Percentiles rank a stretch among this genome's conserved stretches.
phyloP scores from a whole-genome alignment of 768 basidiomycete genomes.

The Leucocoprinus leucothites region DNA sequence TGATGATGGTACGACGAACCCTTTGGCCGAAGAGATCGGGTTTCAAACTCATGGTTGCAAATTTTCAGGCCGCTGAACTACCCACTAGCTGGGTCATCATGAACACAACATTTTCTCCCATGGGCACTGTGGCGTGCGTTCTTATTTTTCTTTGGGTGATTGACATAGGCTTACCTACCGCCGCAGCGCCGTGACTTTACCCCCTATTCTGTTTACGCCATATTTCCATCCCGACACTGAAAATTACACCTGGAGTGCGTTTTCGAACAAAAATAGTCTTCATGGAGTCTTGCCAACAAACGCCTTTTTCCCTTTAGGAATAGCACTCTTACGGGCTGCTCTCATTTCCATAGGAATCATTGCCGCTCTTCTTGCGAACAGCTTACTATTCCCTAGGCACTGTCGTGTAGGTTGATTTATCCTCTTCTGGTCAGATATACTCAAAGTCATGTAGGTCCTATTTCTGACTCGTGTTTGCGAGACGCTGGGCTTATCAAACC shows the following conservation, averaged over 20 bases:
- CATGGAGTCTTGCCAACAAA: background rate
- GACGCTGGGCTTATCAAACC: constrained; percentile 34
- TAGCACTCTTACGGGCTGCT: constrained; percentile 34
- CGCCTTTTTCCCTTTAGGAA: constrained; percentile 22
- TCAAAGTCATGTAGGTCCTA: constrained; percentile 27
- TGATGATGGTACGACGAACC: constrained; percentile 32
- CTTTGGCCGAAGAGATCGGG: background rate
- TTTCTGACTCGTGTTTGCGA: constrained; percentile 38
- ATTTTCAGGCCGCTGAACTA: constrained; percentile 37
- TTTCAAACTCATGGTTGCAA: background rate
- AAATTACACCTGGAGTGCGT: background rate
- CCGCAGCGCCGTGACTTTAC: background rate
- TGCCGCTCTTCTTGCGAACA: constrained; percentile 40
- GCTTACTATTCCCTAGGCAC: constrained; percentile 43
- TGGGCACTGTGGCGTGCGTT: constrained; percentile 43
- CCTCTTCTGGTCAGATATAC: background rate
- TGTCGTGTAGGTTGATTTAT: constrained; percentile 30
- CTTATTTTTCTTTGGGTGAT: background rate
- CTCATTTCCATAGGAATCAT: constrained; percentile 45
- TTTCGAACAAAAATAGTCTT: background rate
- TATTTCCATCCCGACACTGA: background rate
- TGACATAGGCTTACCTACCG: background rate
- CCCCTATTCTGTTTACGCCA: constrained; percentile 1
- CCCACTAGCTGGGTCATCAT: constrained; percentile 44
- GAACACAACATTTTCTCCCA: constrained; percentile 31